Percentiles rank a stretch among this genome's conserved stretches.
Evolutionary conservation across 2,329 filamentous ascomycete species (phyloP).

Genomic region (Colletotrichum tanaceti): DNA sequence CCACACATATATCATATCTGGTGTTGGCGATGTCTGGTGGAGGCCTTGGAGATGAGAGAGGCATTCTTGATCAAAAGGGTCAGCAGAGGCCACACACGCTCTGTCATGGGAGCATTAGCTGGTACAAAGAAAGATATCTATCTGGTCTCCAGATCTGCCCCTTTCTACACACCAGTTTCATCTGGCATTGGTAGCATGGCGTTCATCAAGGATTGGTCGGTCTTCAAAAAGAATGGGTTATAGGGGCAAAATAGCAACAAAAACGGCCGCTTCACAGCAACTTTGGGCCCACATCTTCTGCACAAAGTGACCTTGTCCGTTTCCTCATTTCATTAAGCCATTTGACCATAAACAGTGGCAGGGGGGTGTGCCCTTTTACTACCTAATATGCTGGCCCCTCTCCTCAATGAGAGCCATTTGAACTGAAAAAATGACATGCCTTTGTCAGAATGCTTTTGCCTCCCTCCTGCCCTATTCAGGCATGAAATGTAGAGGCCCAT

Average conservation of each 20-base stretch:
- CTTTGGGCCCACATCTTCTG: background rate
- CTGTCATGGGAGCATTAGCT: background rate
- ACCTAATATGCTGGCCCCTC: background rate
- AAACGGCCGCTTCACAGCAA: background rate
- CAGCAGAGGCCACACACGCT: too few species aligned
- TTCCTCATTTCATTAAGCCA: constrained; percentile 1
- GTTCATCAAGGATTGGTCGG: constrained; percentile 21
- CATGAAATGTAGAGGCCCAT: constrained; percentile 1
- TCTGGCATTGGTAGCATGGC: constrained; percentile 28
- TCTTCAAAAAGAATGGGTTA: background rate
- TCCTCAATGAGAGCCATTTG: background rate
- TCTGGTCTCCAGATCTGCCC: background rate
- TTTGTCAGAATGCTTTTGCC: background rate
- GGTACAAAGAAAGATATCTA: background rate
- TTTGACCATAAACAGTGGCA: background rate
- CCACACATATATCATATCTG: background rate
- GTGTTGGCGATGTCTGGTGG: background rate
- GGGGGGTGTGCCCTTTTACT: background rate
- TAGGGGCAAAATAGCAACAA: background rate
- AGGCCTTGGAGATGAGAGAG: too few species aligned
- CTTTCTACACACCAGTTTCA: background rate
- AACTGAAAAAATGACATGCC: background rate
- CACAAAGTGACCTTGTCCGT: background rate
- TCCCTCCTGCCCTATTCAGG: background rate
- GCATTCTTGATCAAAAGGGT: background rate